These are phyloP conservation scores for Musa itinerans DNA, from an alignment of 176 grass and related monocot genomes.

Conservation along the genomic window DNA sequence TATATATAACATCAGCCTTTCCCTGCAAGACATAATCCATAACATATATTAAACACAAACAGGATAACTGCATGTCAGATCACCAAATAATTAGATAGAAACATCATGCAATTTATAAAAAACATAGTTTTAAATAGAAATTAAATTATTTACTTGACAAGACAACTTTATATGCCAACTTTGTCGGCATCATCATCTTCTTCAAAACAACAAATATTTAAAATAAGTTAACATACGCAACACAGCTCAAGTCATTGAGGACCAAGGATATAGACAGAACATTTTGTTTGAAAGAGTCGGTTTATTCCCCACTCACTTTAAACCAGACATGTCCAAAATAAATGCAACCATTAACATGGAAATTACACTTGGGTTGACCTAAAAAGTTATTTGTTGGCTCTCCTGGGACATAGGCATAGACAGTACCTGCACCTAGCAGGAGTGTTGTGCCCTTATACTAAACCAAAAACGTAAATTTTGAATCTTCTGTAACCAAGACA, in stretches of 20 bases:
- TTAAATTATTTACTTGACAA: not conserved
- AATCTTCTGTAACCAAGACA: too few species aligned
- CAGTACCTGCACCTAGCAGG: too few species aligned
- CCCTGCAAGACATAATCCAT: constrained; percentile 36
- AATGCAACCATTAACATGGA: not conserved
- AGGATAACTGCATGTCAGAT: not conserved
- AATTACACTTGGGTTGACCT: not conserved
- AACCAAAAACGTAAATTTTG: too few species aligned
- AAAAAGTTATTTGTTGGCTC: not conserved
- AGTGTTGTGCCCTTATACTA: too few species aligned
- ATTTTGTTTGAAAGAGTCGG: not conserved
- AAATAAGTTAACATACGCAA: not conserved
- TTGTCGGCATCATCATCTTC: not conserved
- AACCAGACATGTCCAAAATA: not conserved
- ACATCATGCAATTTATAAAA: not conserved
- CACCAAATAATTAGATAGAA: not conserved
- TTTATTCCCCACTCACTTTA: not conserved
- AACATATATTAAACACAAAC: not conserved
- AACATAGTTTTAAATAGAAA: not conserved
- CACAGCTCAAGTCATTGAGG: not conserved
- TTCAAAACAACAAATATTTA: not conserved
- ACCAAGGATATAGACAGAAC: not conserved
- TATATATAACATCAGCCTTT: constrained; percentile 66
- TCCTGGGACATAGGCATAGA: too few species aligned
- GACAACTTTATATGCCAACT: not conserved